Evolutionary conservation across 2,329 filamentous ascomycete genomes (phyloP).

Genomic region (Neonectria coccinea): DNA sequence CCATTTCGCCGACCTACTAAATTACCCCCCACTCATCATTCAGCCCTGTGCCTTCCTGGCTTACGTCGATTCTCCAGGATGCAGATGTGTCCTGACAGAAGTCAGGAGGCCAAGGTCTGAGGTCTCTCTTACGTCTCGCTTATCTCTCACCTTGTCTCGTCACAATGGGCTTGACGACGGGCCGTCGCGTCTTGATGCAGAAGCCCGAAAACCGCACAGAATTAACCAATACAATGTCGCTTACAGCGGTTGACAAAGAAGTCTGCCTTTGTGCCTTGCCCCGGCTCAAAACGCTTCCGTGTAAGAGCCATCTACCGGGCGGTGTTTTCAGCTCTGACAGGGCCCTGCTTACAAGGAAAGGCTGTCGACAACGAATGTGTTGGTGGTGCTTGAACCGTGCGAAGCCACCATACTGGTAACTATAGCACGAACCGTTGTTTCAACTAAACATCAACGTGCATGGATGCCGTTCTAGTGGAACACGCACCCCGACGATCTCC

Average conservation of each 20-base stretch:
- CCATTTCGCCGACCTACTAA: constrained; percentile 12
- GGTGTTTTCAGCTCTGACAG: constrained; percentile 9
- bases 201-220: not conserved
- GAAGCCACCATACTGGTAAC: constrained; percentile 1
- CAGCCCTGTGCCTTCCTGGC: not conserved
- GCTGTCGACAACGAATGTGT: not conserved
- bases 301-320: constrained; percentile 4
- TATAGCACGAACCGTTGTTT: constrained; percentile 35
- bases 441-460: constrained; percentile 32
- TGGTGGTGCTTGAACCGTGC: constrained; percentile 8
- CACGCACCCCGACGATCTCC: constrained; percentile 30
- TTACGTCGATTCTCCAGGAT: not conserved
- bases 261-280: not conserved
- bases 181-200: not conserved
- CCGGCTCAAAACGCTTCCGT: not conserved
- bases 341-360: not conserved
- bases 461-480: constrained; percentile 24
- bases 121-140: no score
- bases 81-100: not conserved
- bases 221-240: not conserved
- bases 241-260: not conserved
- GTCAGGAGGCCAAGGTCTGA: not conserved
- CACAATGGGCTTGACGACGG: not conserved
- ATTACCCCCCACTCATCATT: constrained; percentile 3
- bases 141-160: not conserved